Percentiles rank a stretch among this genome's conserved stretches.
Conservation (phyloP, 352 stramenopile species). For the Phytophthora hybrid region DNA sequence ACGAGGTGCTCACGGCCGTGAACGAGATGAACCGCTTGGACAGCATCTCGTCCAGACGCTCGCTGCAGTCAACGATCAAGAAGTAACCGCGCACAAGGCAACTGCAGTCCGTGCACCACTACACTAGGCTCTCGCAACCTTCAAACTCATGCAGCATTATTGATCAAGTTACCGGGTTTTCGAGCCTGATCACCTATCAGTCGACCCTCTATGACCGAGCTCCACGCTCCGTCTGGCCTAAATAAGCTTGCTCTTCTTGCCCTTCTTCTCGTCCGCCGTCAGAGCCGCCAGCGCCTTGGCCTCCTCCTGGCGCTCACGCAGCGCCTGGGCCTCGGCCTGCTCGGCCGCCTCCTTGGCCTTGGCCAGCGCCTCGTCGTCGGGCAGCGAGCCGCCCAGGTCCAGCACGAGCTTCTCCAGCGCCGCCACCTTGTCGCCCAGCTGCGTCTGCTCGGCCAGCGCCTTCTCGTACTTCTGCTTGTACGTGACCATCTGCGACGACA, state of each 20-base stretch:
- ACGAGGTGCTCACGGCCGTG: conserved; percentile 96
- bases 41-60: conserved; percentile 79
- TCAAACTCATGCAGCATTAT: conserved; percentile 6
- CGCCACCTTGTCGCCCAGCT: conserved; percentile 59
- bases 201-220: conserved; percentile 20
- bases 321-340: conserved; percentile 46
- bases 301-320: conserved; percentile 48
- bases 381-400: conserved; percentile 63
- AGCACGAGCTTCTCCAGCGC: conserved; percentile 73
- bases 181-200: no score
- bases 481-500: conserved; percentile 85
- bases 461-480: conserved; percentile 74
- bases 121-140: not conserved
- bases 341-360: conserved; percentile 54
- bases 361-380: conserved; percentile 58
- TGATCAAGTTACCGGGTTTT: no score
- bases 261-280: conserved; percentile 44
- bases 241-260: conserved; percentile 75
- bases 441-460: conserved; percentile 44
- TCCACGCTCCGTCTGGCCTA: conserved; percentile 37
- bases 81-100: conserved; percentile 36
- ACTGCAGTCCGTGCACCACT: no score
- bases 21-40: conserved; percentile 98
- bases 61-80: conserved; percentile 78
- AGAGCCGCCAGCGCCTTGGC: conserved; percentile 45